A percentile compares a stretch with the other conserved stretches of the same genome.
Evolutionary conservation across 2,329 filamentous ascomycete species (phyloP).

Genomic region (Reticulascus tulasneorum): DNA sequence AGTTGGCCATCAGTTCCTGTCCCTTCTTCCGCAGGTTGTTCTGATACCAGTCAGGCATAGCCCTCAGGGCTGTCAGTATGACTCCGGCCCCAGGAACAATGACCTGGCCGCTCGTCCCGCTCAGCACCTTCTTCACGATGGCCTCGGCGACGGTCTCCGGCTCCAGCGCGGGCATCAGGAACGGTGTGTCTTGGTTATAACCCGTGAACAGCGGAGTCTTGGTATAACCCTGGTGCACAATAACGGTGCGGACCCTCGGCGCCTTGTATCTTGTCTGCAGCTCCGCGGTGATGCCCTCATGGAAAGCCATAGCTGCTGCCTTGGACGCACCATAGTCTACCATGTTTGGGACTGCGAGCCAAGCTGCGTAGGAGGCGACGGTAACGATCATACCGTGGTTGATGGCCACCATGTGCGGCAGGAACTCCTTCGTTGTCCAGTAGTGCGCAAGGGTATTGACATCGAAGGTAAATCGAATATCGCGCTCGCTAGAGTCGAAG

Average conservation of each 20-base stretch:
- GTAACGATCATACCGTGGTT: slow-evolving; percentile 74
- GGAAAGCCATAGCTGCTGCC: slow-evolving; percentile 61
- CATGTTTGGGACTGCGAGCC: slow-evolving; percentile 56
- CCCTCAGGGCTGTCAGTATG: slow-evolving; percentile 40
- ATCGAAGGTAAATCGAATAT: slow-evolving; percentile 64
- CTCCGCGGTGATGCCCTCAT: slow-evolving; percentile 61
- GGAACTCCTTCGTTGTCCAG: slow-evolving; percentile 62
- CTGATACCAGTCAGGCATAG: slow-evolving; percentile 61
- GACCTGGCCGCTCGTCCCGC: slow-evolving; percentile 53
- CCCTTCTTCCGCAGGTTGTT: slow-evolving; percentile 42
- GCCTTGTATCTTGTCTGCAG: slow-evolving; percentile 58
- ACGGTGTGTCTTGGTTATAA: slow-evolving; percentile 46
- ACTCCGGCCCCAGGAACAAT: slow-evolving; percentile 44
- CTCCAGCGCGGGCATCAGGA: slow-evolving; percentile 50
- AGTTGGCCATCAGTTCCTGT: slow-evolving; percentile 38
- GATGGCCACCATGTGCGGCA: slow-evolving; percentile 57
- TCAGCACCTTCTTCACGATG: slow-evolving; percentile 57
- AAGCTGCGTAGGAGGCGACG: slow-evolving; percentile 61
- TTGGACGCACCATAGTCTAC: slow-evolving; percentile 66
- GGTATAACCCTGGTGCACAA: slow-evolving; percentile 61
- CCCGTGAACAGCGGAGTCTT: slow-evolving; percentile 58
- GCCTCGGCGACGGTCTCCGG: slow-evolving; percentile 62
- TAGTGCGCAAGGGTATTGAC: slow-evolving; percentile 68
- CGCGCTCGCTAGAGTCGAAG: slow-evolving; percentile 51
- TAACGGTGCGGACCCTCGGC: slow-evolving; percentile 60